Evolutionary conservation across 1,284 basidiomycete genomes (phyloP), one percentile per base, ranked within the genome.

Genomic region (Ganoderma sp.): DNA sequence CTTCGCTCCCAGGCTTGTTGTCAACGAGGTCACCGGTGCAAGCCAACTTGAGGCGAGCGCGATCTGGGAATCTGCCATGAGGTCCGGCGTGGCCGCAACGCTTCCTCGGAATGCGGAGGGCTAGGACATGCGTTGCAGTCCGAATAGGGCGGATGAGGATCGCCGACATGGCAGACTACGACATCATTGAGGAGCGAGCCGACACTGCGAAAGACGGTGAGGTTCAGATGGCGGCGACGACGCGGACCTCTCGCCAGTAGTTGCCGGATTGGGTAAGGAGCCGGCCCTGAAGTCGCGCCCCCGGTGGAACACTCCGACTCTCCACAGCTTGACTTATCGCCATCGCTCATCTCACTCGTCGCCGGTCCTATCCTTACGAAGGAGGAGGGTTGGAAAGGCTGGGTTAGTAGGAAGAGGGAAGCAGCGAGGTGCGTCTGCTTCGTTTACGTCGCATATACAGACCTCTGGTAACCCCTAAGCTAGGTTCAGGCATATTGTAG

Each of bases 321-420:
- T 65, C 68, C 57, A 61, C 62, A 61, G 52, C 43, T 54, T 66
- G 65, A 74, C 75, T 75, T 74, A 77, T 76, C 76, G 73, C 75
- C 71, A 77, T 74, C 75, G 74, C 74, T 75, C 79, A 82, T 79
- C 77, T 77, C 70, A 75, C 76, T 78, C 76, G 69, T 68, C 69
- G 73, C 75, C 77, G 78, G 72, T 79, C 78, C 75, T 79, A 73
- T 82, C 82, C 81, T 81, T 78, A 78, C 77, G 78, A 73, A 78
- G 81, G 81, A 79, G 79, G 80, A 78, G 81, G 81, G 79, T 79
- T 80, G 81, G 82, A 77, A 82, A 79, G 77, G 74, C 78, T 81
- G 75, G 82, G 82, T 78, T 78, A 77, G 82, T 77, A 71, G 82
- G 82, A 80, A 81, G 82, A 78, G 82, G 82, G 83, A 81, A 84